Percentiles rank a stretch among this genome's conserved stretches.
These are phyloP conservation scores for Fusarium sp. DNA, from an alignment of 2,329 filamentous ascomycete genomes.

Conservation along the genomic window DNA sequence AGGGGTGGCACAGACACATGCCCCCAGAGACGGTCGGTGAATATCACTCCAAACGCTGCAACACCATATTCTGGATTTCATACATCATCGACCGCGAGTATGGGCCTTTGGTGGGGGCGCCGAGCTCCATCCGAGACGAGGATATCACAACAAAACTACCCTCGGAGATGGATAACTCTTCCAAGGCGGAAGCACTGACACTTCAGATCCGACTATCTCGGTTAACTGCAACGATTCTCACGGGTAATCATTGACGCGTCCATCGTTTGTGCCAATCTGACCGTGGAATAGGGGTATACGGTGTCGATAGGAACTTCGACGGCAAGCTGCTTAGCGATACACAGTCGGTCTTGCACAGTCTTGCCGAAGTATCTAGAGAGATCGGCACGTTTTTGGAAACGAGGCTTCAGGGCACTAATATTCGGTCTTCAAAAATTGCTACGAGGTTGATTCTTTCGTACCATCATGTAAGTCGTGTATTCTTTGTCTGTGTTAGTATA, in stretches of 20 bases:
- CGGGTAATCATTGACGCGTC: neutral
- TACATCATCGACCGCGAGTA: conserved; percentile 26
- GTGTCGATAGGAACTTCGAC: conserved; percentile 13
- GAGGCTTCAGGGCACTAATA: neutral
- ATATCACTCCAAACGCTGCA: conserved; percentile 14
- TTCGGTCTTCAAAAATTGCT: conserved; percentile 1
- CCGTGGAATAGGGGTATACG: conserved; percentile 4
- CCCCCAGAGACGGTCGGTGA: conserved; percentile 8
- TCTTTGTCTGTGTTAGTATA: neutral
- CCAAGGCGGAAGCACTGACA: neutral
- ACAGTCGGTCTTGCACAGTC: conserved; percentile 5
- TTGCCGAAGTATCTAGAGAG: neutral
- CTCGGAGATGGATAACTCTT: neutral
- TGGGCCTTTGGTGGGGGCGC: conserved; percentile 12
- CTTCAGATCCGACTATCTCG: conserved; percentile 1
- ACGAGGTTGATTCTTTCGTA: conserved; percentile 1
- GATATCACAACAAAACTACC: conserved; percentile 25
- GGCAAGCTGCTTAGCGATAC: conserved; percentile 17
- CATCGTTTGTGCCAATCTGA: no score
- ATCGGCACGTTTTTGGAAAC: neutral
- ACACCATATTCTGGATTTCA: conserved; percentile 15
- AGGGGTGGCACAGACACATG: conserved; percentile 26
- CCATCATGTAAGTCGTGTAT: neutral
- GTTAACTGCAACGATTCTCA: neutral
- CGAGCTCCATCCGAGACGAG: conserved; percentile 21